Base-by-base conservation (phyloP, 805 yeast genomes). In the Kluyveromyces lactis region DNA sequence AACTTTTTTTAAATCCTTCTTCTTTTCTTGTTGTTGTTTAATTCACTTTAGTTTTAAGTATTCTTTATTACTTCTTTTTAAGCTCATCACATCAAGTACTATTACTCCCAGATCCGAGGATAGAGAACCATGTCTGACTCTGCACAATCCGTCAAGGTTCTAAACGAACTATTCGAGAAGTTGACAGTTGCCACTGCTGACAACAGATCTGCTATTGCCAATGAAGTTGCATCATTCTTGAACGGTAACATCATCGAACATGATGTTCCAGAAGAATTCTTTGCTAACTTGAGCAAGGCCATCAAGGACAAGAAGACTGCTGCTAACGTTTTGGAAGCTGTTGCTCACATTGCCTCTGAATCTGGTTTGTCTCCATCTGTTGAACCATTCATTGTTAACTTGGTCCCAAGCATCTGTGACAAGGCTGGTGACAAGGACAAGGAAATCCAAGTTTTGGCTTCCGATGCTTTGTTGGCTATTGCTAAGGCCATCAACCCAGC, bases 221-320 rank as follows among this genome's bases (percentile, higher is more conserved):
- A 82, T 58, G 86, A 85, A 64, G 85, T 92, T 58, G 78, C 97
- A 51, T 76, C 92, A 48, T 89, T 92, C 76, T 77, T 92, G 69
- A 90, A 90, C 72, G 94, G 96, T 55, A 85, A 90, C 63, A 87
- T 89, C 71, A 89, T 90, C 66, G 98, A 92, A 75, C 97, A 92
- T 70, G 97, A 90, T 71, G 92, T 87, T 53, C 97, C 99, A 60
- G 80, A 71, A 60, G 79, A 77, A 59, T 87, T 90, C 77, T 86
- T 90, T 68, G 68, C 67, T 48, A 77, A 81, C 65, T 77, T 92
- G 65, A 71, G 75, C 64, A 75, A 75, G 58, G 79, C 92, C 53
- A 72, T 90, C 59, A 70, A 72, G 66, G 77, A 78, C 78, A 86
- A 86, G 79, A 89, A 90, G 77, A 71, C 73, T 55, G 72, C 86